Conservation (phyloP, 495 filamentous ascomycete genomes). For the Hypoxylon intermedium region DNA sequence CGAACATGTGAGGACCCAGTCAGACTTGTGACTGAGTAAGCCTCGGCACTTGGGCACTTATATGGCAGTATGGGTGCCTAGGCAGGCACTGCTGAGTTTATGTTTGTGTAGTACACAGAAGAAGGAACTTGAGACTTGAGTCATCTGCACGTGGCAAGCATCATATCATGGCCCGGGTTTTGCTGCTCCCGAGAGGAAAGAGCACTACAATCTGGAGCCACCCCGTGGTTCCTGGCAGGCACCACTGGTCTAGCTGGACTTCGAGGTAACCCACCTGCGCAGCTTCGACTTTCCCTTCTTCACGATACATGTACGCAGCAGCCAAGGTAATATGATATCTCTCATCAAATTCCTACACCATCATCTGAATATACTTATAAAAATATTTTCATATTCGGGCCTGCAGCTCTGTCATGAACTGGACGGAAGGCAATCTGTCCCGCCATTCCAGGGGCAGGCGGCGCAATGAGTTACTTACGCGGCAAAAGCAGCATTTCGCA, state of each 20-base stretch:
- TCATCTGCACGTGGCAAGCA: not conserved
- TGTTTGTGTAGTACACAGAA: slow-evolving; percentile 6
- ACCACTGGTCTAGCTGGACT: no score
- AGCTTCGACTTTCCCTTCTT: not conserved
- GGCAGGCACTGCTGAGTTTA: not conserved
- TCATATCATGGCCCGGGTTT: no score
- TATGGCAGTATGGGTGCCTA: no score
- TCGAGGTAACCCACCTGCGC: no score
- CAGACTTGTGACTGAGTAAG: slow-evolving; percentile 6
- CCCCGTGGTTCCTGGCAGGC: not conserved
- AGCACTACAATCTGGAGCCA: not conserved
- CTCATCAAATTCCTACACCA: not conserved
- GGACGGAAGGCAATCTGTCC: slow-evolving; percentile 54
- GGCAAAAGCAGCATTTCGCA: slow-evolving; percentile 53
- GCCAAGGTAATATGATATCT: slow-evolving; percentile 11
- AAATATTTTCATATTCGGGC: slow-evolving; percentile 9
- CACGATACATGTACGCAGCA: slow-evolving; percentile 1
- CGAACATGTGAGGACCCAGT: not conserved
- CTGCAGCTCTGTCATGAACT: slow-evolving; percentile 47
- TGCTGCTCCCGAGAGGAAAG: not conserved
- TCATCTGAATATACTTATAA: slow-evolving; percentile 5
- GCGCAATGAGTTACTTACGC: slow-evolving; percentile 44
- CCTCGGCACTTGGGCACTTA: no score
- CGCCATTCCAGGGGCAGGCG: slow-evolving; percentile 44
- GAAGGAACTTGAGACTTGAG: no score